Conservation (phyloP, 208 protist species). For the Leishmania aethiopica region DNA sequence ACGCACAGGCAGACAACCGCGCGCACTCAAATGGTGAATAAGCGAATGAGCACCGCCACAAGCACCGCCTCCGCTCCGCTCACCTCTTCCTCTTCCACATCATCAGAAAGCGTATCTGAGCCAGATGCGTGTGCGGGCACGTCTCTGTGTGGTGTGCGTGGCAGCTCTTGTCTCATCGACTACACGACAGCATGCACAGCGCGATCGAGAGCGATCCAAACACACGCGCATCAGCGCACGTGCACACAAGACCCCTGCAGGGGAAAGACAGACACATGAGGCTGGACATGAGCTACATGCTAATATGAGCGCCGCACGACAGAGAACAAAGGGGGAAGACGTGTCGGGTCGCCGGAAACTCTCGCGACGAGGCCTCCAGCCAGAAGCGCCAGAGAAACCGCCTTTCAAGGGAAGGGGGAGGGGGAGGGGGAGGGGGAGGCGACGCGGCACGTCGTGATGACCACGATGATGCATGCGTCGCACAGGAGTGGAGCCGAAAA, state of each 20-base stretch:
- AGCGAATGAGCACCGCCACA: background rate
- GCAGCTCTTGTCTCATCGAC: background rate
- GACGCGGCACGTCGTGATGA: no score
- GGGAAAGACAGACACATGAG: no score
- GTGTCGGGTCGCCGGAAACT: no score
- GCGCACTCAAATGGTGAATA: background rate
- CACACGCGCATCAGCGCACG: background rate
- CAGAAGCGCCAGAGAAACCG: no score
- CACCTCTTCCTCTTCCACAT: background rate
- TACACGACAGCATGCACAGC: background rate
- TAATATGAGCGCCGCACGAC: no score
- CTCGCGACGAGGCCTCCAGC: no score
- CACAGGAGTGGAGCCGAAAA: background rate
- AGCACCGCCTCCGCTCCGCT: background rate
- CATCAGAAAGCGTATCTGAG: background rate
- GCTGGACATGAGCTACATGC: no score
- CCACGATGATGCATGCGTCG: background rate
- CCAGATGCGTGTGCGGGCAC: background rate
- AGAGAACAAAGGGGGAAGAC: no score
- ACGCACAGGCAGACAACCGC: conserved; percentile 11
- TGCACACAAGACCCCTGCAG: no score
- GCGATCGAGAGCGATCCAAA: background rate
- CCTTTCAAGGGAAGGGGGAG: no score
- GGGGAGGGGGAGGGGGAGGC: no score
- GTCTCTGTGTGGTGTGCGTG: background rate